Conservation (phyloP, 1,284 basidiomycete species). For the Melampsora americana region DNA sequence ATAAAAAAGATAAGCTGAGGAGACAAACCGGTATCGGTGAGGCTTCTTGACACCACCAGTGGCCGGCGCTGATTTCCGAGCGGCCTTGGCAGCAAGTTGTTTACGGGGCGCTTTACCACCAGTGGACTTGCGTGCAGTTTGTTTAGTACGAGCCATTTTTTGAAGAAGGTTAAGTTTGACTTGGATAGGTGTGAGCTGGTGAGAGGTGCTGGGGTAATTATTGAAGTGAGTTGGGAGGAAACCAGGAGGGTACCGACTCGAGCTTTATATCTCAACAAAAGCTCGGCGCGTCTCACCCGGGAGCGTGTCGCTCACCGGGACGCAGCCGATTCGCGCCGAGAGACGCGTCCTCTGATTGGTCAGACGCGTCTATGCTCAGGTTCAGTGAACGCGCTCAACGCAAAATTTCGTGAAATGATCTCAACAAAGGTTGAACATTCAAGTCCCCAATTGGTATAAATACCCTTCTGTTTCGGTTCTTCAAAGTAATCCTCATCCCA, state of each 20-base stretch:
- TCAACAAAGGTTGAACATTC: not conserved
- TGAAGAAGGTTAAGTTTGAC: not conserved
- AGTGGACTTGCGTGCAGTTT: conserved; percentile 66
- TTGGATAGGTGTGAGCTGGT: too few species aligned
- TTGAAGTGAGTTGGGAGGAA: too few species aligned
- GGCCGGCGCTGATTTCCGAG: conserved; percentile 58
- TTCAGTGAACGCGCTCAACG: too few species aligned
- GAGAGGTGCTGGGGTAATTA: too few species aligned
- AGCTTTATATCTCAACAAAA: too few species aligned
- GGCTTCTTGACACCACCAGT: conserved; percentile 64
- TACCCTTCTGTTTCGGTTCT: not conserved
- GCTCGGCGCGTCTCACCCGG: too few species aligned
- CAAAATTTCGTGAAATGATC: too few species aligned
- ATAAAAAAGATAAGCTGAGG: not conserved
- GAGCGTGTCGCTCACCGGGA: too few species aligned
- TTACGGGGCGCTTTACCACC: conserved; percentile 59
- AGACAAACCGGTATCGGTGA: conserved; percentile 67
- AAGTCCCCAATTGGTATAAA: not conserved
- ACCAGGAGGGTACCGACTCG: too few species aligned
- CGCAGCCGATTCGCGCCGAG: too few species aligned
- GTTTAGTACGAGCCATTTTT: conserved; percentile 57
- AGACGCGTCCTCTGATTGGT: too few species aligned
- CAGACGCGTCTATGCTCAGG: too few species aligned
- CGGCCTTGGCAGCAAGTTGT: conserved; percentile 60
- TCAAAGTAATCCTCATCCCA: not conserved